A percentile compares a stretch with the other conserved stretches of the same genome.
Evolutionary conservation across 345 rosid genomes (phyloP).

Genomic region (Noccaea bulbosa): DNA sequence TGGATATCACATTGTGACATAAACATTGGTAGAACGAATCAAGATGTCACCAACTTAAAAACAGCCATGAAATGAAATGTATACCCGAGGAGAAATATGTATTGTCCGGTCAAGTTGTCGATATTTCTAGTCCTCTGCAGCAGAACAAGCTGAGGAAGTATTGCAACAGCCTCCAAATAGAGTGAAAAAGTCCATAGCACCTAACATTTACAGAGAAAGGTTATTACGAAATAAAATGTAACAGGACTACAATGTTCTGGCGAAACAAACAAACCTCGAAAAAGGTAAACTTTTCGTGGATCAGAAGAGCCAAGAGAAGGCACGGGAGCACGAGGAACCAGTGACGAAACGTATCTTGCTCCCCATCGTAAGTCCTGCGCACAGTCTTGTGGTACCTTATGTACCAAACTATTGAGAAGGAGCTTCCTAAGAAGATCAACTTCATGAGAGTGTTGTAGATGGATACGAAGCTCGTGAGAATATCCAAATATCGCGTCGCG

Average conservation of each 20-base stretch:
- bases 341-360: slow-evolving; percentile 72
- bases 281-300: slow-evolving; percentile 67
- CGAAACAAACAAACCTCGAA: slow-evolving; percentile 55
- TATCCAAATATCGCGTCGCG: slow-evolving; percentile 72
- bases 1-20: background rate
- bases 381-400: slow-evolving; percentile 71
- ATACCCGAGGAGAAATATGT: slow-evolving; percentile 80
- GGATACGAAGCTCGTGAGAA: slow-evolving; percentile 65
- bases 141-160: slow-evolving; percentile 79
- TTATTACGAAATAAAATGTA: background rate
- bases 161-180: slow-evolving; percentile 79
- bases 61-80: background rate
- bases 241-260: background rate
- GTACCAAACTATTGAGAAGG: slow-evolving; percentile 81
- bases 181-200: slow-evolving; percentile 77
- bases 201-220: slow-evolving; percentile 41
- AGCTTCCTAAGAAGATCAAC: slow-evolving; percentile 75
- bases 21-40: background rate
- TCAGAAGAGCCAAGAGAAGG: slow-evolving; percentile 63
- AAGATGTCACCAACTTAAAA: background rate
- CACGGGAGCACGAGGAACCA: slow-evolving; percentile 66
- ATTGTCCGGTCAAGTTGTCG: slow-evolving; percentile 80
- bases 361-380: slow-evolving; percentile 68
- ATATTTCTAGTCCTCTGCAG: slow-evolving; percentile 80
- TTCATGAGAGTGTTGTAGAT: slow-evolving; percentile 76